Base-by-base conservation (phyloP, 306 rosid species). In the Cicer arietinum region DNA sequence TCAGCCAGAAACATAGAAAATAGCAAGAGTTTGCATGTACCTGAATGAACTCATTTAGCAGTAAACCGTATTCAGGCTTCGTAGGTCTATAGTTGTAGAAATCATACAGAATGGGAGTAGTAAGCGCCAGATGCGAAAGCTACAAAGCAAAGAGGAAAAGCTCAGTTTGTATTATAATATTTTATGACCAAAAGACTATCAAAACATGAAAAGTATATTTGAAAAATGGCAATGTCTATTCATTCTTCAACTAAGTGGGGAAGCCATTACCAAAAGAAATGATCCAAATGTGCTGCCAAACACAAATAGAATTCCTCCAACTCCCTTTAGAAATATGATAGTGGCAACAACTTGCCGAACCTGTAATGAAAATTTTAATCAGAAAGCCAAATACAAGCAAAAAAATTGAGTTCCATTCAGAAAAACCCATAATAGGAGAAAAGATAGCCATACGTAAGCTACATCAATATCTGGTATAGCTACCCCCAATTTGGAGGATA, bases 291-390 rank as follows among this genome's bases (percentile, higher is more conserved):
- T 75, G 74, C 90, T 87, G 25, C 93, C 95, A 65, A 94, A 74
- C 72, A 94, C 88, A 71, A 94, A 94, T 10, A 94, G 80, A 72
- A 91, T 78, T 76, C 94, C 98, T 75, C 98, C 98, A 62, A 94
- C 48, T 46, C 90, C 98, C 81, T 91, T 90, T 7, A 88, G 84
- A 54, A 88, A 68, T 41, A 90, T 82, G 63, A 79, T 82, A 61
- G 80, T 30, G 75, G 82, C 83, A 71, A 86, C 89, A 66, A 90
- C 61, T 56, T 88, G 89, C 54, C 82, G 81, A 67, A 83, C 83
- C 98, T 94, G 91, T 35, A 81, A 39, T 41, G 39, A 58, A 68
- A 47, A 48, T 56, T 63, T 70, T 48, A 40, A 40, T 83, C 76
- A 85, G 76, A 80, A 61, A 79, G 79, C 60, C 35, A 68, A 70